Percentiles rank a stretch among this genome's conserved stretches.
Conservation (phyloP, 306 rosid genomes). For the Canavalia gladiata region DNA sequence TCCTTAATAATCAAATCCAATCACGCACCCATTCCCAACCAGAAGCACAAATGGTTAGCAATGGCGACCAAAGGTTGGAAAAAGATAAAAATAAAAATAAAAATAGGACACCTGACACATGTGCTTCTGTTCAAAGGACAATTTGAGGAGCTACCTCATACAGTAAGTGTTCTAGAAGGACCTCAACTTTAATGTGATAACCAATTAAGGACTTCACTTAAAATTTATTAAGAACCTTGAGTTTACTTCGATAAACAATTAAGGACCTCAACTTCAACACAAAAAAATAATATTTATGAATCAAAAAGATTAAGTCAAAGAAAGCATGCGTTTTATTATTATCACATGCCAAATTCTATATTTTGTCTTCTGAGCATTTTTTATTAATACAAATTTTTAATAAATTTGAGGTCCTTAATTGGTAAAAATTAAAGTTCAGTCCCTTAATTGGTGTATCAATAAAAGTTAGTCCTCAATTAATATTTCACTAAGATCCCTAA, state of each 20-base stretch:
- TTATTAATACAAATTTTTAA: background rate
- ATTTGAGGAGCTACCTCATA: background rate
- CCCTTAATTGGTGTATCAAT: slow-evolving; percentile 38
- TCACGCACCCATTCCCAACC: background rate
- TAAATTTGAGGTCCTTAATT: slow-evolving; percentile 39
- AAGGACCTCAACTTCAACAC: background rate
- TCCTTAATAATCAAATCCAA: background rate
- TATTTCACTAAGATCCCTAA: slow-evolving; percentile 39
- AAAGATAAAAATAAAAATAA: background rate
- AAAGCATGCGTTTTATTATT: background rate
- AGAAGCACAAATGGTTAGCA: background rate
- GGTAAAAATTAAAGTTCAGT: slow-evolving; percentile 22
- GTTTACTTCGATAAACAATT: background rate
- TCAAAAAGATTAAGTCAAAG: background rate
- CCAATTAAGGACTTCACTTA: slow-evolving; percentile 4
- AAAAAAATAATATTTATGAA: background rate
- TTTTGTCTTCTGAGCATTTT: background rate
- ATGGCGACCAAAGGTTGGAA: background rate
- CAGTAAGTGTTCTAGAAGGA: background rate
- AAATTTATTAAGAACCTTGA: background rate
- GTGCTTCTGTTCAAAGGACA: background rate
- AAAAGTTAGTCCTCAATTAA: slow-evolving; percentile 19
- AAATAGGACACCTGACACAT: background rate
- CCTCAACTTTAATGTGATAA: background rate
- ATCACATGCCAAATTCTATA: background rate